Evolutionary conservation across 352 stramenopile genomes (phyloP).

Genomic region (Halophytophthora batemanensis): DNA sequence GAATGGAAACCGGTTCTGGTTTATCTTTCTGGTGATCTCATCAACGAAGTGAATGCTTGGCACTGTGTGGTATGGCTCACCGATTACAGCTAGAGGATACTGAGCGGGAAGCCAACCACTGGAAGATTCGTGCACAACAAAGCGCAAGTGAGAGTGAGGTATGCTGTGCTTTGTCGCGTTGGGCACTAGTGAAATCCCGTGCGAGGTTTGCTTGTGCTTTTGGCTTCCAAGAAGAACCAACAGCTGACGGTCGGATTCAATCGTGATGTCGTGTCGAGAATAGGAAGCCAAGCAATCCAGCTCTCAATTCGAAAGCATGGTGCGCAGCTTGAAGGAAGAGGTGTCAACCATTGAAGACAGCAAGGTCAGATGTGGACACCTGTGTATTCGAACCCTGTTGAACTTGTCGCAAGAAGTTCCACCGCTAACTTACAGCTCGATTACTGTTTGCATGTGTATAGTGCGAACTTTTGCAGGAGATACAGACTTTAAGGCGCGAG

Average conservation of each 20-base stretch:
- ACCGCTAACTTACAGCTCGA: neutral
- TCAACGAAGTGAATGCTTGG: neutral
- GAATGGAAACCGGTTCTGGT: neutral
- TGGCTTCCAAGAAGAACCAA: too few relatives aligned
- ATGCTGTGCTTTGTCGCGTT: neutral
- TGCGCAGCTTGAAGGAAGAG: conserved; percentile 8
- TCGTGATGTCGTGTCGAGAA: neutral
- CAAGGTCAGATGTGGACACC: conserved; percentile 12
- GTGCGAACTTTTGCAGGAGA: conserved; percentile 29
- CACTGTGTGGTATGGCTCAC: neutral
- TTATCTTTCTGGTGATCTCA: neutral
- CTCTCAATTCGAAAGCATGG: conserved; percentile 15
- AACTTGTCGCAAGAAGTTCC: neutral
- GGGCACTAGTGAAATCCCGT: too few relatives aligned
- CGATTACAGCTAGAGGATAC: conserved; percentile 28
- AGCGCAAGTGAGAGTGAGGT: conserved; percentile 43
- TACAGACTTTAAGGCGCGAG: conserved; percentile 23
- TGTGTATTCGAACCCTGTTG: neutral
- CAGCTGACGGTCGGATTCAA: too few relatives aligned
- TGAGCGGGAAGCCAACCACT: conserved; percentile 32
- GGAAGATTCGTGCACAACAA: conserved; percentile 36
- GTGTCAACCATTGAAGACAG: conserved; percentile 12
- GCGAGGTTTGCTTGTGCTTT: too few relatives aligned
- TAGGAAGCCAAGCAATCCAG: conserved; percentile 17
- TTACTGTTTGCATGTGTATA: conserved; percentile 4